Conservation (phyloP, 2,329 filamentous ascomycete genomes). For the Mycosphaerella sp. region DNA sequence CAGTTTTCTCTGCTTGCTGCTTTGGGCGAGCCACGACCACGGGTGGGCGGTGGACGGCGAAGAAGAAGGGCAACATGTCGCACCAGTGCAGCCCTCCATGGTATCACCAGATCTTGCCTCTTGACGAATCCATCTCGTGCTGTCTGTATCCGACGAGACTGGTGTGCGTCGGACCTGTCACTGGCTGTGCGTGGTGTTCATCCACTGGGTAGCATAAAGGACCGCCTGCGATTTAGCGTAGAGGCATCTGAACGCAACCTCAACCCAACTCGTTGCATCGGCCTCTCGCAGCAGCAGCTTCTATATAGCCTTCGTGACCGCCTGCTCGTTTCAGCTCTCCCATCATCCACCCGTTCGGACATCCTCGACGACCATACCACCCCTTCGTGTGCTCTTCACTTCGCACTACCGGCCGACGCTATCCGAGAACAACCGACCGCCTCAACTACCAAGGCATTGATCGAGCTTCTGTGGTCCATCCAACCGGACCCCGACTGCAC, state of each 20-base stretch:
- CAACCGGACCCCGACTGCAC: background rate
- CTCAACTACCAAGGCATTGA: conserved; percentile 1
- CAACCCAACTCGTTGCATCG: conserved; percentile 17
- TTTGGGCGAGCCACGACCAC: conserved; percentile 29
- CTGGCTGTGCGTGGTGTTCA: conserved; percentile 26
- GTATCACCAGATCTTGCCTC: conserved; percentile 34
- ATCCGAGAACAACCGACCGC: conserved; percentile 4
- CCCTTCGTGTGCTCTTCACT: background rate
- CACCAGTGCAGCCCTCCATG: conserved; percentile 30
- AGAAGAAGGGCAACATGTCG: conserved; percentile 27
- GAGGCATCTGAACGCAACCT: conserved; percentile 18
- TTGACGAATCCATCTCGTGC: conserved; percentile 28
- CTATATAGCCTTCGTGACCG: conserved; percentile 23
- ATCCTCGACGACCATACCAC: background rate
- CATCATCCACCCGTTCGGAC: conserved; percentile 16
- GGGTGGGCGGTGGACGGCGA: conserved; percentile 23
- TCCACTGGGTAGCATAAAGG: conserved; percentile 25
- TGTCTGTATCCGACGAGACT: conserved; percentile 28
- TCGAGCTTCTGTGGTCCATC: conserved; percentile 8
- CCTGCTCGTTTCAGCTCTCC: conserved; percentile 22
- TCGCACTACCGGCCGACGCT: conserved; percentile 10
- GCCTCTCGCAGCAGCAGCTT: conserved; percentile 11
- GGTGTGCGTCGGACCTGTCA: conserved; percentile 32
- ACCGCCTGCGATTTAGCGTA: conserved; percentile 18
- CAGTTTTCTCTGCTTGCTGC: conserved; percentile 30